These are phyloP conservation scores for Epichloe gansuensis DNA, from an alignment of 2,329 filamentous ascomycete genomes.

Conservation along the genomic window DNA sequence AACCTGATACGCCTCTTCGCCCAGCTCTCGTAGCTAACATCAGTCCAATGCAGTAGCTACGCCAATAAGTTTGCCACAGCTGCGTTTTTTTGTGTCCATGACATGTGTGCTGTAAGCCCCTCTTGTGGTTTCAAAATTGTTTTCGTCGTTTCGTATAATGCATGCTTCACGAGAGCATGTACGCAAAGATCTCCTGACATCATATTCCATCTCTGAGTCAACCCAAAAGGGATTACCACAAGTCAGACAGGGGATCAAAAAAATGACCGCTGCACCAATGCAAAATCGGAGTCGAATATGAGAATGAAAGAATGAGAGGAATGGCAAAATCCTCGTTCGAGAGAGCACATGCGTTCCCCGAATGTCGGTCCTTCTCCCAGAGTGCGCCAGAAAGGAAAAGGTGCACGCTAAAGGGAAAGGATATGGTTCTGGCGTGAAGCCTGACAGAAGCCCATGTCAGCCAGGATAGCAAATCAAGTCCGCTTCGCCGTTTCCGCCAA, in stretches of 20 bases:
- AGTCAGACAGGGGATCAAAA: slow-evolving; percentile 6
- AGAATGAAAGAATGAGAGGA: background rate
- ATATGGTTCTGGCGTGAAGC: slow-evolving; percentile 1
- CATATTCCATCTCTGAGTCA: slow-evolving; percentile 13
- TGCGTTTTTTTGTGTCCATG: slow-evolving; percentile 2
- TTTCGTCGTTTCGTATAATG: slow-evolving; percentile 3
- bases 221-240: slow-evolving; percentile 15
- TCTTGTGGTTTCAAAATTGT: slow-evolving; percentile 1
- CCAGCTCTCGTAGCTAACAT: slow-evolving; percentile 6
- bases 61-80: slow-evolving; percentile 4
- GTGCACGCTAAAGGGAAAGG: background rate
- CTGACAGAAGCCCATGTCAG: background rate
- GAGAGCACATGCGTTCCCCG: background rate
- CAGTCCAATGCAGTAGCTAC: slow-evolving; percentile 8
- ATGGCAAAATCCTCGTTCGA: slow-evolving; percentile 1
- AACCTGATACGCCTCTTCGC: slow-evolving; percentile 12
- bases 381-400: background rate
- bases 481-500: slow-evolving; percentile 21
- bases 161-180: background rate
- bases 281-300: slow-evolving; percentile 4
- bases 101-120: slow-evolving; percentile 2
- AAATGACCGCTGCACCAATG: slow-evolving; percentile 13
- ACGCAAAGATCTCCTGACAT: background rate
- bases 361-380: background rate
- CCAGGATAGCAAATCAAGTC: slow-evolving; percentile 16